phyloP scores from a whole-genome alignment of 2,329 filamentous ascomycete genomes.

The Aspergillaceae sp. region DNA sequence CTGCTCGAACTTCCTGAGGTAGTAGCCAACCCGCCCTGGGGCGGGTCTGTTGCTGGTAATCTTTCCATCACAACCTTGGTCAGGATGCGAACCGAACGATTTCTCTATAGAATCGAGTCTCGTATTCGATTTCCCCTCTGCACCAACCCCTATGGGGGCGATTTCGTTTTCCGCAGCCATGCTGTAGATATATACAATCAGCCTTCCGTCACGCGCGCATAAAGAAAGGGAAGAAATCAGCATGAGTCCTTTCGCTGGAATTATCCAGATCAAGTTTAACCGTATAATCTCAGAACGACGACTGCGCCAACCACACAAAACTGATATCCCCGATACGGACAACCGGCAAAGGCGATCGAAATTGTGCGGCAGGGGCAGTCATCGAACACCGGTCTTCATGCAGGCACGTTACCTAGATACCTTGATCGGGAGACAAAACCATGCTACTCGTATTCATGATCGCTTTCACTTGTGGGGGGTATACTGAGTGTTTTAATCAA shows the following conservation, averaged over 20 bases:
- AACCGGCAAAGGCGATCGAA: background rate
- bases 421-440: slow-evolving; percentile 35
- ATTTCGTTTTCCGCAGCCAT: slow-evolving; percentile 24
- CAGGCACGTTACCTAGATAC: slow-evolving; percentile 31
- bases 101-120: slow-evolving; percentile 7
- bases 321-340: background rate
- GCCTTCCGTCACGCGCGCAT: slow-evolving; percentile 5
- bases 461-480: slow-evolving; percentile 11
- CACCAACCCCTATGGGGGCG: slow-evolving; percentile 18
- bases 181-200: slow-evolving; percentile 16
- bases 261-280: slow-evolving; percentile 40
- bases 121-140: slow-evolving; percentile 14
- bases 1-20: slow-evolving; percentile 30
- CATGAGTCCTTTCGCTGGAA: slow-evolving; percentile 40
- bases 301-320: slow-evolving; percentile 5
- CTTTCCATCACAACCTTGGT: slow-evolving; percentile 1
- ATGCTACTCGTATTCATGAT: slow-evolving; percentile 33
- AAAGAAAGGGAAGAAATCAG: slow-evolving; percentile 13
- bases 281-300: slow-evolving; percentile 38
- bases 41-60: slow-evolving; percentile 8
- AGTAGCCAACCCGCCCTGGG: slow-evolving; percentile 20
- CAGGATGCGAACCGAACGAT: slow-evolving; percentile 8
- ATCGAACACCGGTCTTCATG: slow-evolving; percentile 37
- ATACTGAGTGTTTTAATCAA: background rate
- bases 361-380: slow-evolving; percentile 6